Evolutionary conservation across 2,329 filamentous ascomycete species (phyloP).

Genomic region (Saccharata proteae): DNA sequence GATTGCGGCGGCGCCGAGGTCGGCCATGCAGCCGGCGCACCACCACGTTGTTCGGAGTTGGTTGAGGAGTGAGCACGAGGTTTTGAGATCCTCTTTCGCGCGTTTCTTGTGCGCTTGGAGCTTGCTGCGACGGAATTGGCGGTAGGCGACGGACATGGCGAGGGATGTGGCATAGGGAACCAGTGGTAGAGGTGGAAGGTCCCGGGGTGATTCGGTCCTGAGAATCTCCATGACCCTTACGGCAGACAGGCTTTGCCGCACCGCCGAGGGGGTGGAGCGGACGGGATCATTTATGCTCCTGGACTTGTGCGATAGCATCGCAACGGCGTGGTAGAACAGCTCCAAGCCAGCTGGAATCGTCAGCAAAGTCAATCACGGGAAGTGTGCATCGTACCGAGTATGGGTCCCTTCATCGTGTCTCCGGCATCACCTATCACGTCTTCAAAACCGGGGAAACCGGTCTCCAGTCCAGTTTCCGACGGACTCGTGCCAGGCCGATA

Average conservation of each 20-base stretch:
- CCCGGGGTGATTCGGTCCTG: conserved; percentile 31
- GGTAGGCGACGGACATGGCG: conserved; percentile 44
- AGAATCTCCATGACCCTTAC: conserved; percentile 42
- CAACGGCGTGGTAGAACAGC: conserved; percentile 44
- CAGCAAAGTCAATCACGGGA: no score
- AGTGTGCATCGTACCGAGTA: conserved; percentile 27
- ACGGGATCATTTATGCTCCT: conserved; percentile 31
- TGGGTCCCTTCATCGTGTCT: conserved; percentile 24
- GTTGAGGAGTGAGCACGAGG: conserved; percentile 32
- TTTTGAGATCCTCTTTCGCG: conserved; percentile 32
- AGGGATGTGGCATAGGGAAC: conserved; percentile 45
- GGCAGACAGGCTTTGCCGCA: conserved; percentile 44
- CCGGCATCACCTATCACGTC: conserved; percentile 29
- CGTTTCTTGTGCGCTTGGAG: conserved; percentile 35
- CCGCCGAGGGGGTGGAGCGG: conserved; percentile 37
- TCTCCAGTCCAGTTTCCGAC: conserved; percentile 34
- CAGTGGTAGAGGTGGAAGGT: conserved; percentile 40
- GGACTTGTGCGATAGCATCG: conserved; percentile 44
- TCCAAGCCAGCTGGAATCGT: conserved; percentile 32
- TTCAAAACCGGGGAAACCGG: conserved; percentile 33
- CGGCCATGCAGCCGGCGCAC: conserved; percentile 34
- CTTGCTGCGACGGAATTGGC: conserved; percentile 41
- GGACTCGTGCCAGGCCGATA: conserved; percentile 32
- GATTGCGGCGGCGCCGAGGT: conserved; percentile 26
- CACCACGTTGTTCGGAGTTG: conserved; percentile 32